Conservation (phyloP, 441 rosid species). For the Erysimum cheiri region DNA sequence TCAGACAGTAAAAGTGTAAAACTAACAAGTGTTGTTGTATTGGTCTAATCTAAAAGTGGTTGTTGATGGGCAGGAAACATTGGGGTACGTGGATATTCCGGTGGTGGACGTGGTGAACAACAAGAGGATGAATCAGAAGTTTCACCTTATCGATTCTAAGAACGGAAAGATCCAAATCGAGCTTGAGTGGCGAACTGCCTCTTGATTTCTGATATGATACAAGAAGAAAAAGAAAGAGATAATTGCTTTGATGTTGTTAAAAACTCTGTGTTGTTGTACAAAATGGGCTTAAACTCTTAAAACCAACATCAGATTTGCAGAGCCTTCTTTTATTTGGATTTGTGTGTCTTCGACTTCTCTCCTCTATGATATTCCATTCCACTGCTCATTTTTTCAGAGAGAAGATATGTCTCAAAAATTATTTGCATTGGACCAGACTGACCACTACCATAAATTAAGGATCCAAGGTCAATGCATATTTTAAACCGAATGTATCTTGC, state of each 20-base stretch:
- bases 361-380: not conserved
- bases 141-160: constrained; percentile 90
- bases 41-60: constrained; percentile 9
- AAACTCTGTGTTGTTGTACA: constrained; percentile 41
- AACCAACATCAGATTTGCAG: constrained; percentile 35
- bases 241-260: constrained; percentile 29
- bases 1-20: constrained; percentile 10
- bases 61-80: constrained; percentile 60
- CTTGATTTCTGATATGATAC: constrained; percentile 27
- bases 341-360: not conserved
- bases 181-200: constrained; percentile 81
- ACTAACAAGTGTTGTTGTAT: constrained; percentile 10
- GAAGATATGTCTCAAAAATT: not conserved
- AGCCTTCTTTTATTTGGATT: constrained; percentile 19
- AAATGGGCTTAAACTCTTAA: constrained; percentile 41
- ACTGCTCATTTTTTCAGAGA: not conserved
- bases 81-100: constrained; percentile 75
- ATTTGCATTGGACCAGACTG: not conserved
- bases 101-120: constrained; percentile 85
- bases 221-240: constrained; percentile 34
- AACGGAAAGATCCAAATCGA: constrained; percentile 86
- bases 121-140: constrained; percentile 85
- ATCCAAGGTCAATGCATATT: not conserved
- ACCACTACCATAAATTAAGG: not conserved
- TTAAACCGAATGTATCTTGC: not conserved